Base-by-base conservation (phyloP, 805 yeast species). In the Pichia membranifaciens region DNA sequence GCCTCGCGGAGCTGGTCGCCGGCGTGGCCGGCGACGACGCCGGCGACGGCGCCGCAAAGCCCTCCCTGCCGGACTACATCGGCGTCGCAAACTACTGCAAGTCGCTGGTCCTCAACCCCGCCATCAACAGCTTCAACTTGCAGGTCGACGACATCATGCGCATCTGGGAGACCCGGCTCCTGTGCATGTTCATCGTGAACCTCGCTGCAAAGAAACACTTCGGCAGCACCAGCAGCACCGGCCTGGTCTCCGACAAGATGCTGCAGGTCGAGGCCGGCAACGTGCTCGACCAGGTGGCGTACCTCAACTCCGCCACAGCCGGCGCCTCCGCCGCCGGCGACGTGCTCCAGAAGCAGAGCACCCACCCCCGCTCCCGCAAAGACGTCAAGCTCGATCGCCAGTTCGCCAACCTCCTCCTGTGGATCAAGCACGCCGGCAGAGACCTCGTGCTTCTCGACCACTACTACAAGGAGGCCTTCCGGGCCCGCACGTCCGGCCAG, bases 361-460 rank as follows among this genome's bases (percentile, higher is more conserved):
- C 10, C 10, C 10, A 8, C 29, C 7, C 7, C 7, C 29, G 29
- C 10, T 10, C 29, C 29, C 29, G 29, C 29, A 36, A 36, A 16
- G 3, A 37, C n/a, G 35, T 43, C 58, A 15, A 45, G 50, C 18
- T 57, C 54, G 51, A 50, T 12, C 33, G 25, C 9, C 25, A 50
- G 17, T 62, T 65, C 50, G 58, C 56, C 34, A 40, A 65, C 4
- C 50, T 73, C 20, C 47, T 76, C 22, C 60, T 72, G 29, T 59
- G 76, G 45, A 60, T 76, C 44, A 74, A 69, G 48, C 65, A 72
- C 20, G 41, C 28, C 28, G 65, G 70, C 1, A 72, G 77, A 5
- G 73, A 68, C 47, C 45, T 74, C 49, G 55, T 60, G 23, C 54
- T 74, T 20, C 64, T 75, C 20, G 74, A 73, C 47, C 76, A 70